Base-by-base conservation (phyloP, 2,329 filamentous ascomycete genomes). In the Zopfia rhizophila region DNA sequence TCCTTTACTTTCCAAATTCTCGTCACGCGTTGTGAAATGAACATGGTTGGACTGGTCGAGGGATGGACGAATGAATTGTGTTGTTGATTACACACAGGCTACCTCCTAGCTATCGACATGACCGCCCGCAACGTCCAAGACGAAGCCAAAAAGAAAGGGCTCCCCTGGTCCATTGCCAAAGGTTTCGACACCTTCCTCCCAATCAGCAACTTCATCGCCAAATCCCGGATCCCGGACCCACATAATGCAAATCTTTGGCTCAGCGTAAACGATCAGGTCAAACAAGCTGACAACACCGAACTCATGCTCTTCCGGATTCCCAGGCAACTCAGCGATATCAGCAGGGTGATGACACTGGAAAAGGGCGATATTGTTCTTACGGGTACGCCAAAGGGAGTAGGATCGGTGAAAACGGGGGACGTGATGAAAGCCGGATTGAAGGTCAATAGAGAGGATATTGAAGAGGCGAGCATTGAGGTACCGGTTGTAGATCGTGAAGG, bases 101-200 rank as follows among this genome's bases (percentile, higher is more conserved):
- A 97, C 73, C 83, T 93, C 56, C 81, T 97, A 33, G 86, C 89
- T 60, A 97, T 99, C 65, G 94, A 99, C 75, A 95, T 99, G 90
- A 99, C 94, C 7, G 94, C 89, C 1, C 89, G 94, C 57, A 97
- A 97, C 73, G 84, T 90, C 5, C 94, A 99, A 76, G 90, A 96
- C 62, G 91, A 97, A 77, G 93, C 93, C 56, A 99, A 97, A 84
- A 91, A 89, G 76, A 96, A 94, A 80, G 91, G 94, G 24, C 85
- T 97, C 12, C 94, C 94, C 6, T 99, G 94, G 94, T 86, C 87
- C 64, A 97, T 97, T 58, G 88, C 90, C 60, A 99, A 99, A 79
- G 94, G 94, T 33, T 99, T 97, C 70, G 94, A 99, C 73, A 97
- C 94, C 3, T 99, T 99, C 78, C 81, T 96, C 38, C 94, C 94